A percentile compares a stretch with the other conserved stretches of the same genome.
phyloP scores from a whole-genome alignment of 768 basidiomycete genomes.

The Suillus subaureus region DNA sequence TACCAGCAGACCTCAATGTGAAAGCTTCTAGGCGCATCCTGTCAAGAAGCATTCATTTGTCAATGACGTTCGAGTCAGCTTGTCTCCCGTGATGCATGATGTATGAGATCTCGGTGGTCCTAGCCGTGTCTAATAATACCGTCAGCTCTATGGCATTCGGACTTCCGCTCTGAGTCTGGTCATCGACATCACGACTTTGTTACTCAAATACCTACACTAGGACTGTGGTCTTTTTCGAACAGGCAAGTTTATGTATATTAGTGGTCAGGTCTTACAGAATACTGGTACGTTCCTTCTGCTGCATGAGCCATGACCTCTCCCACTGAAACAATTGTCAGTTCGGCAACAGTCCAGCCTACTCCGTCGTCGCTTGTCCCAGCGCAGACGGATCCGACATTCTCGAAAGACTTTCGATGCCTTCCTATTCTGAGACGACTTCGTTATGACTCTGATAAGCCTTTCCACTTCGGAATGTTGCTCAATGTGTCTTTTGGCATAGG shows the following conservation, averaged over 20 bases:
- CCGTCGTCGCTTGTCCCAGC: no score
- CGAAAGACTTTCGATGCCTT: constrained; percentile 36
- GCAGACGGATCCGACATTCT: no score
- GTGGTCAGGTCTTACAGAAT: neutral
- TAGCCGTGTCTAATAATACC: neutral
- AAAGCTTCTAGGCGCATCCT: no score
- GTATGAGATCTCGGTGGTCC: no score
- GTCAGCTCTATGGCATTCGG: no score
- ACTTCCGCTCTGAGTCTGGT: no score
- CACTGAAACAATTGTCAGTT: neutral
- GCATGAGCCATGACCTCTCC: neutral
- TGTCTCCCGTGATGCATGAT: no score
- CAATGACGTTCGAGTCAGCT: no score
- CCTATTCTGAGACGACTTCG: constrained; percentile 46
- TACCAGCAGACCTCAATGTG: no score
- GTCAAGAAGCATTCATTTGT: no score
- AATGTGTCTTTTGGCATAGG: constrained; percentile 49
- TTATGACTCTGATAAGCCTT: constrained; percentile 40
- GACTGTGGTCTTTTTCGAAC: neutral
- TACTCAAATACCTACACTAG: neutral
- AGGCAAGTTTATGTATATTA: neutral
- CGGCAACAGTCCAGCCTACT: neutral
- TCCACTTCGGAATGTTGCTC: constrained; percentile 37
- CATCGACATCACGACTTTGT: no score
- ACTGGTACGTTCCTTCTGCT: neutral